A percentile compares a stretch with the other conserved stretches of the same genome.
phyloP scores from a whole-genome alignment of 805 yeast species.

The Blastobotrys peoriensis region DNA sequence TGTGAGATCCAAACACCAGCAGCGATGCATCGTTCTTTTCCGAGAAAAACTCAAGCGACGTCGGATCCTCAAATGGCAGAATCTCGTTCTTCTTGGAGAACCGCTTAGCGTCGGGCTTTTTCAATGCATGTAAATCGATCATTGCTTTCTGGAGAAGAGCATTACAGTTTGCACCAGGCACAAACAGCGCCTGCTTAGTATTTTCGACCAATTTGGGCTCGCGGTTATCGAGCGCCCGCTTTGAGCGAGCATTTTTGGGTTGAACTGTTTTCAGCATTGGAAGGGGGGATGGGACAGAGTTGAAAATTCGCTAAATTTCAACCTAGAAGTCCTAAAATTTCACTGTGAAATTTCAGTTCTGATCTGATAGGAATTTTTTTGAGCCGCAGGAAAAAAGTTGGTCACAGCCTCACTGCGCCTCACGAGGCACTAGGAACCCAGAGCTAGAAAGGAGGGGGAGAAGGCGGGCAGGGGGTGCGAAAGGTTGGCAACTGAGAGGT shows the following conservation, averaged over 20 bases:
- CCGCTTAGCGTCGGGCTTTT: slow-evolving; percentile 84
- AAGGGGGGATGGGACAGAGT: slow-evolving; percentile 20
- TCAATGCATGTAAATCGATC: slow-evolving; percentile 82
- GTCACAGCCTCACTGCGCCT: no score
- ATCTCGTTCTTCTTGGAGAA: slow-evolving; percentile 84
- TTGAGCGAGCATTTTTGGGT: slow-evolving; percentile 93
- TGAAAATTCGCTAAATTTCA: no score
- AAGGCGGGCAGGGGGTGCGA: no score
- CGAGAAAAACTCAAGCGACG: slow-evolving; percentile 81
- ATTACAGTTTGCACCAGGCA: slow-evolving; percentile 81
- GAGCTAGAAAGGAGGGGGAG: no score
- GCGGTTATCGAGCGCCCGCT: slow-evolving; percentile 84
- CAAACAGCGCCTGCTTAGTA: slow-evolving; percentile 80
- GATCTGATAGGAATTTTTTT: no score
- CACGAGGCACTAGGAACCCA: no score
- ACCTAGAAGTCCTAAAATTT: no score
- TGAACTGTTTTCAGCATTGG: slow-evolving; percentile 45
- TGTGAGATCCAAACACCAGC: slow-evolving; percentile 68
- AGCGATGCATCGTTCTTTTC: slow-evolving; percentile 91
- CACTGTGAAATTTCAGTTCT: no score
- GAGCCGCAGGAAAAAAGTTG: not conserved
- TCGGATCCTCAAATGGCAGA: slow-evolving; percentile 86
- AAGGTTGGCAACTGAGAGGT: no score
- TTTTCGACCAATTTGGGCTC: slow-evolving; percentile 88
- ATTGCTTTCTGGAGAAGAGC: slow-evolving; percentile 79